phyloP scores from a whole-genome alignment of 2,329 filamentous ascomycete species.

The Akanthomyces lecanii region DNA sequence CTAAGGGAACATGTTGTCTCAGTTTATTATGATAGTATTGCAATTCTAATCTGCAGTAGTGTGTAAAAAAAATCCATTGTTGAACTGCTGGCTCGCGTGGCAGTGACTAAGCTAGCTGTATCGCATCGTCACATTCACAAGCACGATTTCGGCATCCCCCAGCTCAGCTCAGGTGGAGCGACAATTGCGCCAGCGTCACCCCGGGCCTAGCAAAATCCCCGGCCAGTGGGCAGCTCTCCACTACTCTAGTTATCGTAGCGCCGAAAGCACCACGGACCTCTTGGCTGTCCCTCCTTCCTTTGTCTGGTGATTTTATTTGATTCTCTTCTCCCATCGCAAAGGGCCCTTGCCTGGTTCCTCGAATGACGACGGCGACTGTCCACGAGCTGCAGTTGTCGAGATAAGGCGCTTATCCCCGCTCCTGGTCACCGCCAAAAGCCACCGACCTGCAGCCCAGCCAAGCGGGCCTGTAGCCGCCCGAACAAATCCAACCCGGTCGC shows the following conservation, averaged over 20 bases:
- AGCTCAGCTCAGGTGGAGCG: slow-evolving; percentile 5
- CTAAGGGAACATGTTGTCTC: background rate
- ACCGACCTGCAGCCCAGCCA: background rate
- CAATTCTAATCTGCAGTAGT: background rate
- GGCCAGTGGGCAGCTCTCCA: slow-evolving; percentile 13
- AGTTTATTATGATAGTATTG: background rate
- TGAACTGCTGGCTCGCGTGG: background rate
- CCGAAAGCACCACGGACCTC: slow-evolving; percentile 2
- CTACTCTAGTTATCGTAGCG: background rate
- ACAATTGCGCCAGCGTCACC: background rate
- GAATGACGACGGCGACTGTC: background rate
- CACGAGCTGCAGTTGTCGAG: background rate
- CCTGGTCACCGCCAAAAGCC: background rate
- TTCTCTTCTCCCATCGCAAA: background rate
- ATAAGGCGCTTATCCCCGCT: background rate
- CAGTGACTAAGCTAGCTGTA: background rate
- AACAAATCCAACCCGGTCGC: slow-evolving; percentile 1
- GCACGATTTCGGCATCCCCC: background rate
- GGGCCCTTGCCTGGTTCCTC: slow-evolving; percentile 5
- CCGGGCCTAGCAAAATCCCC: background rate
- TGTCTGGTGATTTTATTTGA: background rate
- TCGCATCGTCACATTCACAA: background rate
- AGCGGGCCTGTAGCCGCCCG: background rate
- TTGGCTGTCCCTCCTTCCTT: background rate
- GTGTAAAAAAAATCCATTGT: background rate